Evolutionary conservation across 768 basidiomycete species (phyloP).

Genomic region (Auriscalpium orientale): DNA sequence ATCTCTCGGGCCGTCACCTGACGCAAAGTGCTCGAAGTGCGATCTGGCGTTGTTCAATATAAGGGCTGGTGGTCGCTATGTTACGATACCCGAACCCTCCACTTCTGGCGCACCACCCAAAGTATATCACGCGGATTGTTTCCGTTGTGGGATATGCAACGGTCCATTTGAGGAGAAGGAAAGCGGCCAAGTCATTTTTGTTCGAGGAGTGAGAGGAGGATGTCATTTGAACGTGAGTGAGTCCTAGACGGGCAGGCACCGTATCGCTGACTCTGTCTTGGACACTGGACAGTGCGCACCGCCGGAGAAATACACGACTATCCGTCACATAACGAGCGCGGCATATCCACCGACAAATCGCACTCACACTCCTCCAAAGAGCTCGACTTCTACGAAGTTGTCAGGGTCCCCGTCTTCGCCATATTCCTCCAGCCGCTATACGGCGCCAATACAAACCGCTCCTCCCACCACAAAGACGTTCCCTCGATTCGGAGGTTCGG

Average conservation of each 20-base stretch:
- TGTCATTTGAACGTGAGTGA: conserved; percentile 55
- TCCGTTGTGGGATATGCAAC: conserved; percentile 63
- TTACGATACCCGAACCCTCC: conserved; percentile 53
- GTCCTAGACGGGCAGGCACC: too few relatives aligned
- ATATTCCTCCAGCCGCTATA: conserved; percentile 30
- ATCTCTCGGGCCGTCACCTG: conserved; percentile 21
- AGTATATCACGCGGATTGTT: conserved; percentile 69
- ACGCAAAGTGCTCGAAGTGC: conserved; percentile 56
- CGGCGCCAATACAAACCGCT: conserved; percentile 31
- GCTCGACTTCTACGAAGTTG: conserved; percentile 4
- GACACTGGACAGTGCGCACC: conserved; percentile 35
- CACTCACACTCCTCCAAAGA: background rate
- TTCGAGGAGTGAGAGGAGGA: conserved; percentile 54
- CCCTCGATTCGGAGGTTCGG: conserved; percentile 52
- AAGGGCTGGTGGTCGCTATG: conserved; percentile 54
- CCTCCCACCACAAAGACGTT: conserved; percentile 27
- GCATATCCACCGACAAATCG: conserved; percentile 8
- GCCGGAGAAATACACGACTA: conserved; percentile 30
- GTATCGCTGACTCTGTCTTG: background rate
- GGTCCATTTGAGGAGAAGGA: conserved; percentile 53
- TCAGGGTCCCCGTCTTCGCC: conserved; percentile 16
- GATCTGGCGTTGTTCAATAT: conserved; percentile 47
- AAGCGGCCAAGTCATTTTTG: conserved; percentile 64
- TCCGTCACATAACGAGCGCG: conserved; percentile 21
- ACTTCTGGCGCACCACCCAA: conserved; percentile 38